Base-by-base conservation (phyloP, 2,329 filamentous ascomycete species). In the Leptographium lundbergii region DNA sequence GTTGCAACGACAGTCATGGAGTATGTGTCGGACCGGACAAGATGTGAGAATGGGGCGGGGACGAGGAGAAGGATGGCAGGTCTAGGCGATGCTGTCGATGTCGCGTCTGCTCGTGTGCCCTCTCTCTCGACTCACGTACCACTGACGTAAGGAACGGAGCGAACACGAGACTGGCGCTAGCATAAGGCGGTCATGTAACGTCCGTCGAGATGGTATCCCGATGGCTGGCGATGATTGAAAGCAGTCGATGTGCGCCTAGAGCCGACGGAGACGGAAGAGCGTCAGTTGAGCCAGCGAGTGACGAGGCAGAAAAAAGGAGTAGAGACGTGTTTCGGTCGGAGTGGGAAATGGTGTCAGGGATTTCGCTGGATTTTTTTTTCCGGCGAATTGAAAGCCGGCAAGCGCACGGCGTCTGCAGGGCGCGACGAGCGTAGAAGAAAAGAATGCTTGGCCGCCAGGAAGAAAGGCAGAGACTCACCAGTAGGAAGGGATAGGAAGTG, bases 1-100 rank as follows among this genome's bases (percentile, higher is more conserved):
- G 77, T 85, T 64, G 83, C 83, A 69, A 87, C 83, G 69, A 84
- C 84, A 73, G 83, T 86, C 84, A 86, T 87, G 59, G 57, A 60
- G 57, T 63, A 50, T 50, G 56, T 48, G 42, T n/a, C 11, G 45
- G 14, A 24, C 19, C 19, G 39, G 27, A 1, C 14, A 22, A 4
- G 6, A 22, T 22, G 13, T 32, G 36, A 17, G 36, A 45, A 24
- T 63, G 32, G 57, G 54, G 29, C 57, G 55, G 36, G 22, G 7
- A 29, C 32, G 14, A 52, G 27, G 10, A 27, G 24, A 19, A 42
- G 24, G 45, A 57, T 42, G 27, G 52, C n/a, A 13, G 14, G 32
- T 32, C n/a, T 10, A 36, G 24, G 50, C 34, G 47, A 25, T 50
- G 25, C n/a, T n/a, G 53, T 42, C 22, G 22, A 42, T 42, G 53